phyloP scores from a whole-genome alignment of 495 filamentous ascomycete species.

The Penicillium salamii region DNA sequence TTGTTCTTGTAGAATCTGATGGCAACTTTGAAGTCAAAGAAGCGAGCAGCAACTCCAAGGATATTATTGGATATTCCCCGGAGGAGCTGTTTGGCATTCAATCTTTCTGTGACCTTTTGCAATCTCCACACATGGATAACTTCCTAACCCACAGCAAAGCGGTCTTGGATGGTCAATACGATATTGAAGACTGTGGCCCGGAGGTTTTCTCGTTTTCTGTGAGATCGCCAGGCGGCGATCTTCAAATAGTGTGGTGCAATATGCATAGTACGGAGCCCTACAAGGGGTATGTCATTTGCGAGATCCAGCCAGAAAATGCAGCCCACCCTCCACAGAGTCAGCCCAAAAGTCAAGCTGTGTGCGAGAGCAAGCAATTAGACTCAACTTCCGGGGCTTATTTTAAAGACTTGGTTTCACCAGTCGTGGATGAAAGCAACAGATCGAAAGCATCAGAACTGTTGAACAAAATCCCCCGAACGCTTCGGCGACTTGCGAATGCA shows the following conservation, averaged over 20 bases:
- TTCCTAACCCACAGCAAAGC: constrained; percentile 76
- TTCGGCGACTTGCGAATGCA: constrained; percentile 72
- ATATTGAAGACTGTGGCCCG: constrained; percentile 66
- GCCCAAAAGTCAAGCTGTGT: neutral
- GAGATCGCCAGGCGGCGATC: constrained; percentile 40
- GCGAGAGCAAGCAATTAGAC: neutral
- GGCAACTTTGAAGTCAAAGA: constrained; percentile 64
- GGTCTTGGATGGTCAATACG: constrained; percentile 62
- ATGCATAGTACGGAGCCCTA: constrained; percentile 68
- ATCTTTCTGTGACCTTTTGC: constrained; percentile 71
- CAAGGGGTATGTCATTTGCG: constrained; percentile 68
- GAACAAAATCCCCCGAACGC: constrained; percentile 81
- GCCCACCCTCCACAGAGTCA: constrained; percentile 46
- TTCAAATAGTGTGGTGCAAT: constrained; percentile 76
- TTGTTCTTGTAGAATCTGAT: constrained; percentile 62
- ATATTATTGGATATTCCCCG: constrained; percentile 72
- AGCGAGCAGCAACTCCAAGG: constrained; percentile 77
- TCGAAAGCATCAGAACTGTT: constrained; percentile 73
- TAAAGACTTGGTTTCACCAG: neutral
- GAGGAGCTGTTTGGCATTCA: constrained; percentile 69
- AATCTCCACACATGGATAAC: constrained; percentile 68
- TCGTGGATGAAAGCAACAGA: constrained; percentile 46
- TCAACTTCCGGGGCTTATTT: neutral
- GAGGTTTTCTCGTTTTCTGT: constrained; percentile 79
- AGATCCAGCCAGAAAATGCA: constrained; percentile 73